These are phyloP conservation scores for Dactylellina parvicollis DNA, from an alignment of 2,329 filamentous ascomycete genomes.

Conservation along the genomic window DNA sequence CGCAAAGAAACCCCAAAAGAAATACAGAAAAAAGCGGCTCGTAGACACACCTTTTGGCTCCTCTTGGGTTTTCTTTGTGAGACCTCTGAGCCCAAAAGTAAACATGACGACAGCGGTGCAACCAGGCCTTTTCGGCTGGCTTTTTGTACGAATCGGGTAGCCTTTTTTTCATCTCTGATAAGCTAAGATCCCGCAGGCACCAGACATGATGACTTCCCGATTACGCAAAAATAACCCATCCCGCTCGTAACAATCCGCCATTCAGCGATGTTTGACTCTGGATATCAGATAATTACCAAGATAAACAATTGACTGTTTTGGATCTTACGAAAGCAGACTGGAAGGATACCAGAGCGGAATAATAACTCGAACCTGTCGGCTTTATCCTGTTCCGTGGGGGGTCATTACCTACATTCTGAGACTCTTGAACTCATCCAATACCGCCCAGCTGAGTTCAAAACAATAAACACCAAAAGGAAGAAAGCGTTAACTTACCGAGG, in stretches of 20 bases:
- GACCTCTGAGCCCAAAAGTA: not conserved
- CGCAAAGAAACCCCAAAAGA: not conserved
- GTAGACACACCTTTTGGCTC: not conserved
- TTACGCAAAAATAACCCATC: conserved; percentile 27
- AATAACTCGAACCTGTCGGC: too few relatives aligned
- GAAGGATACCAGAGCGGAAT: too few relatives aligned
- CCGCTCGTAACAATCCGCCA: not conserved
- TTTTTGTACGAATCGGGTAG: conserved; percentile 23
- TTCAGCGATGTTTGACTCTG: not conserved
- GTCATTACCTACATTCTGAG: too few relatives aligned
- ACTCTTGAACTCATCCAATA: not conserved
- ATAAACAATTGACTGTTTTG: too few relatives aligned
- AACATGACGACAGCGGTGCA: conserved; percentile 38
- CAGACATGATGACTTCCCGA: conserved; percentile 33
- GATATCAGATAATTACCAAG: too few relatives aligned
- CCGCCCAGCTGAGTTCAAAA: not conserved
- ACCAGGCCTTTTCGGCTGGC: conserved; percentile 28
- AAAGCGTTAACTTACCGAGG: conserved; percentile 36
- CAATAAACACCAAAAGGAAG: not conserved
- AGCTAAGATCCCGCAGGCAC: conserved; percentile 23
- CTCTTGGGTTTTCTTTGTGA: not conserved
- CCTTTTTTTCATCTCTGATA: conserved; percentile 14
- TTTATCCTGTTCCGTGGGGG: conserved; percentile 15
- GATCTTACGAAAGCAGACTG: too few relatives aligned
- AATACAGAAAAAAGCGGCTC: not conserved